Conservation (phyloP, 495 filamentous ascomycete genomes). For the Xylaria longipes region DNA sequence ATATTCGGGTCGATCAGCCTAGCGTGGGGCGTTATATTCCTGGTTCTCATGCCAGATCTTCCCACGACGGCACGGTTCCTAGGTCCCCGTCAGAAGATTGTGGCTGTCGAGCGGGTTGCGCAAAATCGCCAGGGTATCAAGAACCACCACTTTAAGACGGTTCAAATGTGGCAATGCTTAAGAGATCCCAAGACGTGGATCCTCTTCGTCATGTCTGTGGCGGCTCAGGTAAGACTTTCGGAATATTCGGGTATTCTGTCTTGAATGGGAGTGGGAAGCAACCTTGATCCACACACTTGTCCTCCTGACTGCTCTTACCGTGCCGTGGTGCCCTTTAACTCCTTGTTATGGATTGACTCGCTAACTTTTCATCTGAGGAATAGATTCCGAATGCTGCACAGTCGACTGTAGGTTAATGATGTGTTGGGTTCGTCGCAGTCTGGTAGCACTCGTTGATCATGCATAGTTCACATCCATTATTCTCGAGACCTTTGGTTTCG, state of each 20-base stretch:
- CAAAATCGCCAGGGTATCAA: constrained; percentile 66
- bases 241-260: neutral
- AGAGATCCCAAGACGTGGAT: constrained; percentile 65
- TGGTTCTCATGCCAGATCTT: constrained; percentile 63
- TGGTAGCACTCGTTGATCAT: constrained; percentile 5
- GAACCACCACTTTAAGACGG: constrained; percentile 59
- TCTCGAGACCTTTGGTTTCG: constrained; percentile 60
- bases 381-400: constrained; percentile 54
- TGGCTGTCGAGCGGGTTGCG: constrained; percentile 60
- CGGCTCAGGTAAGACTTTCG: constrained; percentile 41
- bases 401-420: constrained; percentile 49
- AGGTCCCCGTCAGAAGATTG: constrained; percentile 51
- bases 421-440: neutral
- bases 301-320: neutral
- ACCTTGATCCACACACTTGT: no score
- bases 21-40: constrained; percentile 59
- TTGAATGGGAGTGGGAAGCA: neutral
- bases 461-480: constrained; percentile 51
- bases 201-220: constrained; percentile 44
- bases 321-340: neutral
- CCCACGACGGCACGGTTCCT: constrained; percentile 63
- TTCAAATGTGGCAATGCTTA: constrained; percentile 62
- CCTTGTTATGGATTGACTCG: neutral
- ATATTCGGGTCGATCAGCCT: constrained; percentile 58
- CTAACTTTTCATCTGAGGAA: neutral